Conservation (phyloP, 2,329 filamentous ascomycete genomes). For the Claviceps sp. region DNA sequence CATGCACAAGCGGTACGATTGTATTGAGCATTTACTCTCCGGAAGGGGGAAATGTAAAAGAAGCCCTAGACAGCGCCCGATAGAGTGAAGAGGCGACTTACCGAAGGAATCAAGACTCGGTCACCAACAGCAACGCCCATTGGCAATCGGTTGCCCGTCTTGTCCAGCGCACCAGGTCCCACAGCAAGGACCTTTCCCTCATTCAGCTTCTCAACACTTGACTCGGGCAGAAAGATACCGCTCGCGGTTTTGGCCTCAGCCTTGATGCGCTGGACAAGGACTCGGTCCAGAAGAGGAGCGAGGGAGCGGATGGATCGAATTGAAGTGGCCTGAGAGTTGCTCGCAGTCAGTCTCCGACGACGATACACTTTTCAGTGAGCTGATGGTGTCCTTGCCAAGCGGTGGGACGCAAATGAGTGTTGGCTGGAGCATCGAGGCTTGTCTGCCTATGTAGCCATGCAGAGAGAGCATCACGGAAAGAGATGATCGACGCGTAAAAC, state of each 20-base stretch:
- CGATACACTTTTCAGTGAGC: too few species aligned
- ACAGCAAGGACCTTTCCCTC: slow-evolving; percentile 94
- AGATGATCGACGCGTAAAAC: neutral
- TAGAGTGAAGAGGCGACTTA: slow-evolving; percentile 28
- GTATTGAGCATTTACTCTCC: neutral
- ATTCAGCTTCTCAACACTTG: slow-evolving; percentile 93
- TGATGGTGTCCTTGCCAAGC: neutral
- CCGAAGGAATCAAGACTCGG: slow-evolving; percentile 90
- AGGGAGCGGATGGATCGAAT: slow-evolving; percentile 94
- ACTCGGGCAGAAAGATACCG: slow-evolving; percentile 96
- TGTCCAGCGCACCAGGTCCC: slow-evolving; percentile 76
- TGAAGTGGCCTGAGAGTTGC: slow-evolving; percentile 44
- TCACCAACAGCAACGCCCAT: slow-evolving; percentile 77
- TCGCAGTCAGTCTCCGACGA: neutral
- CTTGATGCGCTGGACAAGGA: slow-evolving; percentile 96
- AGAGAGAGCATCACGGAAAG: neutral
- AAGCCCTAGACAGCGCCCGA: neutral
- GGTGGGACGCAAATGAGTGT: neutral
- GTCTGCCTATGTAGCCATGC: neutral
- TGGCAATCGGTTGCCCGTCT: slow-evolving; percentile 74
- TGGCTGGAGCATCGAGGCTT: neutral
- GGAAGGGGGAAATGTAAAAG: too few species aligned
- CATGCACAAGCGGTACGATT: too few species aligned
- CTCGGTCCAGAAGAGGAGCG: slow-evolving; percentile 90
- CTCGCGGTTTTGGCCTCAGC: slow-evolving; percentile 91